Base-by-base conservation (phyloP, 1,284 basidiomycete genomes). In the Cryptococcus sp. region DNA sequence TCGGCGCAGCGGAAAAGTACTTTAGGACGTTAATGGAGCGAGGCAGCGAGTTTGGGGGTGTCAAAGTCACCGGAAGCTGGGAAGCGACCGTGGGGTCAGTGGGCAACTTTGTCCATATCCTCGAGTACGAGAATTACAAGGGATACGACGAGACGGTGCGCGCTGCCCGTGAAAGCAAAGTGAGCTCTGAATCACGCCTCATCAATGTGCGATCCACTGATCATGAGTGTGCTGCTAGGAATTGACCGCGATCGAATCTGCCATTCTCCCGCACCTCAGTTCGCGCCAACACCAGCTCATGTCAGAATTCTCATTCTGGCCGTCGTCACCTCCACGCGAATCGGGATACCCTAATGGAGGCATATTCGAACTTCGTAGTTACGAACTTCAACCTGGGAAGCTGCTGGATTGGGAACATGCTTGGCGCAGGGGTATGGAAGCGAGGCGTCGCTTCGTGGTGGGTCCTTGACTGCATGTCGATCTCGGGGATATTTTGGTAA, bases 261-360 rank as follows among this genome's bases (percentile, higher is more conserved):
- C 83, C 20, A 86, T 95, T 79, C 81, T 90, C 17, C 89, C 90
- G 5, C 85, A 85, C 74, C 76, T 95, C 49, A 82, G 80, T 20
- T 87, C 85, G 5, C 86, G 91, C 53, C 84, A 86, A 48, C 83
- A 84, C 22, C 91, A 94, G 69, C 83, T 95, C 53, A 87, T 87
- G 66, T 91, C 93, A 74, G 94, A 97, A 76, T 97, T 97, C 78
- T 90, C 90, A 1, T 94, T 96, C 81, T 87, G 93, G 76, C 91
- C 92, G 2, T 91, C 91, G 3, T 85, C 89, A 16, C 91, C 93
- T 31, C 91, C 92, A 2, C 88, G 85, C 67, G 82, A 86, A 20
- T 84, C 65, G 40, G 70, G 73, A 0, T 74, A 60, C 59, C 66
- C 66, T 0, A 62, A 89, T 71, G 93, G 93, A 17, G 93, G 93